Evolutionary conservation across 768 basidiomycete genomes (phyloP).

Genomic region (Pisolithus microcarpus): DNA sequence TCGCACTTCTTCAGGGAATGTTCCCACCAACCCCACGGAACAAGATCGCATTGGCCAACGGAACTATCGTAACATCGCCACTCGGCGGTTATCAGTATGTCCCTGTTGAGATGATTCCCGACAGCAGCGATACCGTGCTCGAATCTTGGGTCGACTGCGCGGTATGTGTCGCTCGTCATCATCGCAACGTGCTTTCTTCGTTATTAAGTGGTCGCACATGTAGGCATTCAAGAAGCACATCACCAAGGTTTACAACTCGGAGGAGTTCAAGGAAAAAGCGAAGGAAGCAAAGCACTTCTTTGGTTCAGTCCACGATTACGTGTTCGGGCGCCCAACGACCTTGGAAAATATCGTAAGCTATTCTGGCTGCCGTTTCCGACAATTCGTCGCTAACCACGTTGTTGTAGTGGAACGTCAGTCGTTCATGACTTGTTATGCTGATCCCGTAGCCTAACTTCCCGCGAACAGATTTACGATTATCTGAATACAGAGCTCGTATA

Average conservation of each 20-base stretch:
- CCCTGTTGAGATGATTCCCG: conserved; percentile 51
- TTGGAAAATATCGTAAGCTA: conserved; percentile 56
- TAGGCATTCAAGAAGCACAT: conserved; percentile 65
- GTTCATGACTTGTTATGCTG: background rate
- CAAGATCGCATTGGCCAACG: conserved; percentile 71
- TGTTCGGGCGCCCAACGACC: conserved; percentile 56
- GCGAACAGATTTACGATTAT: conserved; percentile 63
- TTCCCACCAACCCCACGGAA: conserved; percentile 71
- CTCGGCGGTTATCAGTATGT: conserved; percentile 84
- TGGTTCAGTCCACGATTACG: conserved; percentile 54
- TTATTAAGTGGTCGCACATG: conserved; percentile 1
- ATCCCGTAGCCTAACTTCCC: conserved; percentile 9
- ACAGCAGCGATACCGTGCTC: conserved; percentile 60
- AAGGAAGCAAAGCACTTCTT: conserved; percentile 60
- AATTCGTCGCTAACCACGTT: conserved; percentile 9
- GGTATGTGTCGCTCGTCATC: conserved; percentile 25
- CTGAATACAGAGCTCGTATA: conserved; percentile 71
- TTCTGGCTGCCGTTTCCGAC: conserved; percentile 6
- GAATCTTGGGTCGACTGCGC: conserved; percentile 71
- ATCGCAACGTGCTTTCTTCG: conserved; percentile 33
- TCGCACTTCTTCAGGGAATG: conserved; percentile 75
- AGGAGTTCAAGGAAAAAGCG: conserved; percentile 53
- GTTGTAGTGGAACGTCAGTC: conserved; percentile 67
- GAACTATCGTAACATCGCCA: conserved; percentile 63
- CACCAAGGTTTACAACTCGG: conserved; percentile 52